Conservation (phyloP, 257 asterid genomes). For the Thymus mandschuricus region DNA sequence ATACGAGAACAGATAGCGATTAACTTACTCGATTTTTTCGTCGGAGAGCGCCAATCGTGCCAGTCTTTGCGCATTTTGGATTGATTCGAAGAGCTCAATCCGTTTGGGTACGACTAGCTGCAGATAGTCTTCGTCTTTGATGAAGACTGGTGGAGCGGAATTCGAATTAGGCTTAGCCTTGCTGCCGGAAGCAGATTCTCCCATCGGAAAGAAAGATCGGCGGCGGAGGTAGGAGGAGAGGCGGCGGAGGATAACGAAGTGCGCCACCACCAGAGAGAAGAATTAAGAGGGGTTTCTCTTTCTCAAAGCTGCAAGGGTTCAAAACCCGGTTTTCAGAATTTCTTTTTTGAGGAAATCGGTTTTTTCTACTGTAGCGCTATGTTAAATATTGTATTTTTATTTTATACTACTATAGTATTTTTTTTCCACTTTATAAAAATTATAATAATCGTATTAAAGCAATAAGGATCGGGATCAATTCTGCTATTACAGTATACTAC, state of each 20-base stretch:
- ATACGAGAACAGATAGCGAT: neutral
- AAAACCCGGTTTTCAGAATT: slow-evolving; percentile 23
- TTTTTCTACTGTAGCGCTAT: neutral
- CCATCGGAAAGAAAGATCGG: slow-evolving; percentile 45
- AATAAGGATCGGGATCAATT: too few species aligned
- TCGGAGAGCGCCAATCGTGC: slow-evolving; percentile 63
- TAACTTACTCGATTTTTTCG: slow-evolving; percentile 60
- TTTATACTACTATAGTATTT: too few species aligned
- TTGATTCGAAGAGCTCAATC: slow-evolving; percentile 56
- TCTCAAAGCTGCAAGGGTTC: too few species aligned
- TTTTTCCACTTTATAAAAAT: too few species aligned
- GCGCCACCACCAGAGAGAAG: slow-evolving; percentile 31
- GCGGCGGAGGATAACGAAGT: slow-evolving; percentile 38
- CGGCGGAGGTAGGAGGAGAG: slow-evolving; percentile 31
- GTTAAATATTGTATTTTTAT: too few species aligned
- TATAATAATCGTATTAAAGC: too few species aligned
- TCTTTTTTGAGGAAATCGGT: neutral
- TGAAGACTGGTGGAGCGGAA: slow-evolving; percentile 35
- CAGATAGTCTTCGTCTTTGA: slow-evolving; percentile 73
- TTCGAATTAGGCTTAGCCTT: slow-evolving; percentile 38
- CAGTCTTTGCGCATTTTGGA: slow-evolving; percentile 52
- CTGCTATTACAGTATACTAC: too few species aligned
- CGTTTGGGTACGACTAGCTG: slow-evolving; percentile 66
- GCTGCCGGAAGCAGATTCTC: slow-evolving; percentile 45
- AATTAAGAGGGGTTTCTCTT: slow-evolving; percentile 33